Evolutionary conservation across 2,329 filamentous ascomycete species (phyloP).

Genomic region (Colletotrichum sp.): DNA sequence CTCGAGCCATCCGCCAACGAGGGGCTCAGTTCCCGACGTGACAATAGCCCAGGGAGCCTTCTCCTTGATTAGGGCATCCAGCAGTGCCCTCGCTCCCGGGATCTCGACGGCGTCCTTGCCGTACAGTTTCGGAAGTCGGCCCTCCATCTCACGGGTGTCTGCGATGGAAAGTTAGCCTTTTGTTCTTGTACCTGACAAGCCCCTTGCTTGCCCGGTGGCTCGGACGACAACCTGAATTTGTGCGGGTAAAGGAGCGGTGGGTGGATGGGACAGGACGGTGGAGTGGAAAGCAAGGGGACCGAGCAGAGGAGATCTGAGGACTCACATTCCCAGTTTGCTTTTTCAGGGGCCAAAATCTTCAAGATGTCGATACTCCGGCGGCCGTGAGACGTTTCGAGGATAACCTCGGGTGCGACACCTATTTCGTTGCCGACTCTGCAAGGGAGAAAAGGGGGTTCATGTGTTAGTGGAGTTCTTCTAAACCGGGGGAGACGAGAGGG

Average conservation of each 20-base stretch:
- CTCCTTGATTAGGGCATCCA: conserved; percentile 67
- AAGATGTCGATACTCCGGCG: conserved; percentile 88
- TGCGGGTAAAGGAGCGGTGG: background rate
- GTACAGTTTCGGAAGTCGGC: conserved; percentile 76
- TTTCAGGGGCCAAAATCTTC: conserved; percentile 77
- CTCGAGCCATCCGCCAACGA: conserved; percentile 76
- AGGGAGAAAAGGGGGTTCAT: background rate
- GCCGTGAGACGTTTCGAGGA: conserved; percentile 90
- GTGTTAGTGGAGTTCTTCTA: conserved; percentile 15
- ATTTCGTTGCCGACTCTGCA: conserved; percentile 80
- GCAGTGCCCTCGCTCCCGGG: conserved; percentile 77
- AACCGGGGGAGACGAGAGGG: background rate
- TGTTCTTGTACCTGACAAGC: background rate
- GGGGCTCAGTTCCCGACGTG: conserved; percentile 71
- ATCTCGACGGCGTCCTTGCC: conserved; percentile 84
- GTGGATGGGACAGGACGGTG: background rate
- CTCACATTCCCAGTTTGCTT: conserved; percentile 93
- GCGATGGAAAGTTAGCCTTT: conserved; percentile 11
- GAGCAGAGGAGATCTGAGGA: conserved; percentile 27
- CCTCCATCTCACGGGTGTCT: conserved; percentile 85
- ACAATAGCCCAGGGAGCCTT: conserved; percentile 86
- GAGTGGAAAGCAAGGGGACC: conserved; percentile 7
- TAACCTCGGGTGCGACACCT: conserved; percentile 81
- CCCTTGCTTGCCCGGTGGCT: background rate
- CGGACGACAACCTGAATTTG: background rate